Conservation (phyloP, 495 filamentous ascomycete genomes). For the Penicillium silybi region DNA sequence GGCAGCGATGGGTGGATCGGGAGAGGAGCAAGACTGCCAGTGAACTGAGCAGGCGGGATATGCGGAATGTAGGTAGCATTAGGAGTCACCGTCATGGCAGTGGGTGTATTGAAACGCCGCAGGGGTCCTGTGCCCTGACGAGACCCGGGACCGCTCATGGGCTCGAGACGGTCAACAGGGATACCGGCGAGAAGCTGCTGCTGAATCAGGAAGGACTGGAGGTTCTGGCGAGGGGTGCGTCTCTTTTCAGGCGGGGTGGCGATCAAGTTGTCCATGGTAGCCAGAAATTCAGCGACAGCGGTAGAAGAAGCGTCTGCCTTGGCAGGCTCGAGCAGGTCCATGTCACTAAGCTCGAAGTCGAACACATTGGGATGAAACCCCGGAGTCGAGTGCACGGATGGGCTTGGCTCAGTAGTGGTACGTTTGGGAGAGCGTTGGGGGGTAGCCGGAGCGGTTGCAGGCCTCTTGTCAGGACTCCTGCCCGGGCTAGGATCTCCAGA, state of each 20-base stretch:
- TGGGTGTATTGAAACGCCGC: background rate
- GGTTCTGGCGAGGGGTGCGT: background rate
- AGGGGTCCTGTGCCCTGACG: background rate
- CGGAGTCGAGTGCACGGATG: background rate
- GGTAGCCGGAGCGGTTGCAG: background rate
- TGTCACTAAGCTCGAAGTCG: background rate
- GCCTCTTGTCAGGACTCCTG: background rate
- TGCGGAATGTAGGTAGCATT: background rate
- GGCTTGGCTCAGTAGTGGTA: background rate
- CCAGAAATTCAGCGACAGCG: background rate
- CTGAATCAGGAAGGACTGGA: conserved; percentile 30
- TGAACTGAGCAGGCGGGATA: conserved; percentile 1
- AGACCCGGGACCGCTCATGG: conserved; percentile 7
- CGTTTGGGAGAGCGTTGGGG: background rate
- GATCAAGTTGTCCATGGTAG: background rate
- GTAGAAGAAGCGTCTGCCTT: background rate
- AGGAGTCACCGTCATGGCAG: background rate
- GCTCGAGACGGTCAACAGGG: conserved; percentile 17
- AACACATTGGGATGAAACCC: background rate
- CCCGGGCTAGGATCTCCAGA: background rate
- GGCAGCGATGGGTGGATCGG: background rate
- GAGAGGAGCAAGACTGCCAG: background rate
- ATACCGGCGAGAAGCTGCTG: conserved; percentile 33
- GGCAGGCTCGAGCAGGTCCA: background rate
- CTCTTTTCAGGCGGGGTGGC: background rate